These are phyloP conservation scores for Candida wancherniae DNA, from an alignment of 805 yeast genomes.

Conservation along the genomic window DNA sequence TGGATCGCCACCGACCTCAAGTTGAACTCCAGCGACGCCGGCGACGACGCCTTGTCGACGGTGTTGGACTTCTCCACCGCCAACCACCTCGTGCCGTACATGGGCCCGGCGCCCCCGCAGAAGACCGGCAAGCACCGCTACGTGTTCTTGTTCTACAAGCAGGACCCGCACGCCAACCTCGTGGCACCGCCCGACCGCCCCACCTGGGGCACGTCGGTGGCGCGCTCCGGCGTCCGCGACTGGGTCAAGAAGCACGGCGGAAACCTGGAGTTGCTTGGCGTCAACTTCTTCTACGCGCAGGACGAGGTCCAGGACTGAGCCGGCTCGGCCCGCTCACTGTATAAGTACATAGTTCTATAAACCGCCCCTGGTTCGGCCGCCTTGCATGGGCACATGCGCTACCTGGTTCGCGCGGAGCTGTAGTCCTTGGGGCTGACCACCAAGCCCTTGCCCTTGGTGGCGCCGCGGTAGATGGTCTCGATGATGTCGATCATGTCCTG, in stretches of 20 bases:
- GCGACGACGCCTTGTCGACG: conserved; percentile 23
- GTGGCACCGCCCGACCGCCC: conserved; percentile 53
- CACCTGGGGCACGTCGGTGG: conserved; percentile 82
- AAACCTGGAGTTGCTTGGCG: conserved; percentile 57
- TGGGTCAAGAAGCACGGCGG: conserved; percentile 63
- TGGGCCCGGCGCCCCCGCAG: conserved; percentile 89
- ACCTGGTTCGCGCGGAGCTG: conserved; percentile 25
- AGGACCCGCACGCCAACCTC: conserved; percentile 42
- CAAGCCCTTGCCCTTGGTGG: conserved; percentile 86
- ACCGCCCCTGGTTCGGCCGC: not conserved
- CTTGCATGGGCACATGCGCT: not conserved
- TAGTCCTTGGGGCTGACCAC: conserved; percentile 80
- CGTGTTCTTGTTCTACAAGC: conserved; percentile 71
- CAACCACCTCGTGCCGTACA: conserved; percentile 48
- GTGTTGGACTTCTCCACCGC: conserved; percentile 34
- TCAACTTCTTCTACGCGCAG: conserved; percentile 84
- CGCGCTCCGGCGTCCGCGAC: conserved; percentile 71
- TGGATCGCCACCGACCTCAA: conserved; percentile 56
- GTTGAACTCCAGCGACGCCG: conserved; percentile 30
- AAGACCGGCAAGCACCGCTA: conserved; percentile 86
- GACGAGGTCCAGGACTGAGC: conserved; percentile 25
- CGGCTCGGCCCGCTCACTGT: no score
- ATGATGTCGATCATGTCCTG: conserved; percentile 90
- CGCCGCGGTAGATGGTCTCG: conserved; percentile 88
- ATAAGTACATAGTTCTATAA: no score